These are phyloP conservation scores for Rhizopus delemar DNA, from an alignment of 371 early-diverging fungal species.

Conservation along the genomic window DNA sequence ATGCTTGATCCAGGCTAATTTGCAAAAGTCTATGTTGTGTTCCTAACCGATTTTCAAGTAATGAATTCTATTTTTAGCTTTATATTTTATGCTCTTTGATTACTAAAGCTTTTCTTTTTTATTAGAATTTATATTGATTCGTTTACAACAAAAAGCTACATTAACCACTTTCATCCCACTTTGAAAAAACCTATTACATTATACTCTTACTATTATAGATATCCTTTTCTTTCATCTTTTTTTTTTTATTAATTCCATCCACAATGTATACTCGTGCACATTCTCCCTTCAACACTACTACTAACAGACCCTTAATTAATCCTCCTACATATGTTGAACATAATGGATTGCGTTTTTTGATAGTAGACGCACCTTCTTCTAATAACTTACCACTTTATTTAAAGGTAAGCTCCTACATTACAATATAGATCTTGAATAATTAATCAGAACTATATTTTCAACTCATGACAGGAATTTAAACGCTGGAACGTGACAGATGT, in stretches of 20 bases:
- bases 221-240: not conserved
- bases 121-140: not conserved
- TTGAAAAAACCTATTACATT: no score
- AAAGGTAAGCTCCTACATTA: slow-evolving; percentile 27
- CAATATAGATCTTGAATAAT: not conserved
- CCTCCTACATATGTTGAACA: slow-evolving; percentile 55
- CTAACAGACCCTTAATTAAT: slow-evolving; percentile 44
- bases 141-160: no score
- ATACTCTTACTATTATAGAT: no score
- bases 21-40: slow-evolving; percentile 3
- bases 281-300: slow-evolving; percentile 9
- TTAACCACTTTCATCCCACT: no score
- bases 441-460: no score
- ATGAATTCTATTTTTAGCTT: no score
- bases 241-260: not conserved
- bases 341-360: slow-evolving; percentile 45
- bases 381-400: slow-evolving; percentile 52
- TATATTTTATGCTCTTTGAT: not conserved
- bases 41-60: not conserved
- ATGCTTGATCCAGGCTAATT: slow-evolving; percentile 12
- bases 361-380: slow-evolving; percentile 56
- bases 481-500: slow-evolving; percentile 82
- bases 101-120: not conserved
- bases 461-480: slow-evolving; percentile 33
- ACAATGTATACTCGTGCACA: slow-evolving; percentile 27